Conservation (phyloP, 305 asterid genomes). For the Fraxinus sp. region DNA sequence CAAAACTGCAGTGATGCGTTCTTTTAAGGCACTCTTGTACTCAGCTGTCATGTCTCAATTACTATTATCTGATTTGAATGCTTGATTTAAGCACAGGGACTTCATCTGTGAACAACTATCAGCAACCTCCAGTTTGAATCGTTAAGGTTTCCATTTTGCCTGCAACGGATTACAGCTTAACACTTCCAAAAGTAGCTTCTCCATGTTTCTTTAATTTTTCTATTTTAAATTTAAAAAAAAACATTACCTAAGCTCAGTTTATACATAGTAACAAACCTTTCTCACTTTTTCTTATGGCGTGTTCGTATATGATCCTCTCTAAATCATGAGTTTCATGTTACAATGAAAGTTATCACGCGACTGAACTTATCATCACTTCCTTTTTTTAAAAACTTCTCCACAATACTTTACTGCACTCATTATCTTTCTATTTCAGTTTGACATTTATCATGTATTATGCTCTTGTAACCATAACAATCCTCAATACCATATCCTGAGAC, state of each 20-base stretch:
- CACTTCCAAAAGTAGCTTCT: slow-evolving; percentile 5
- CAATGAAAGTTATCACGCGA: background rate
- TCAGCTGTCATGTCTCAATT: background rate
- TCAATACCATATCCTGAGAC: background rate
- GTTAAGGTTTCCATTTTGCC: background rate
- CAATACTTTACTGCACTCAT: background rate
- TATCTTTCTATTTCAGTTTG: background rate
- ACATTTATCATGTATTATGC: background rate
- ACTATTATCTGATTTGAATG: background rate
- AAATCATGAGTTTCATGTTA: background rate
- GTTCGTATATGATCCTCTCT: background rate
- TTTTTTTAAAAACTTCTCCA: background rate
- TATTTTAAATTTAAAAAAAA: background rate
- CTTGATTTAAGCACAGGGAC: background rate
- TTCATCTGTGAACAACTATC: background rate
- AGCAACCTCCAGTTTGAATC: background rate
- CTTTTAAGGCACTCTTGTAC: background rate
- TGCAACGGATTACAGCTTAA: background rate
- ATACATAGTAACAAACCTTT: background rate
- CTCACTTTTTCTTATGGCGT: background rate
- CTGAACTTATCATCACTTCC: background rate
- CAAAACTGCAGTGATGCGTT: background rate
- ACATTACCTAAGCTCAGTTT: background rate
- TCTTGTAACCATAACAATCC: background rate
- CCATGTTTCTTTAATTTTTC: background rate